Evolutionary conservation across 2,329 filamentous ascomycete genomes (phyloP), one percentile per base, ranked within the genome.

Genomic region (Venturia carpophila): DNA sequence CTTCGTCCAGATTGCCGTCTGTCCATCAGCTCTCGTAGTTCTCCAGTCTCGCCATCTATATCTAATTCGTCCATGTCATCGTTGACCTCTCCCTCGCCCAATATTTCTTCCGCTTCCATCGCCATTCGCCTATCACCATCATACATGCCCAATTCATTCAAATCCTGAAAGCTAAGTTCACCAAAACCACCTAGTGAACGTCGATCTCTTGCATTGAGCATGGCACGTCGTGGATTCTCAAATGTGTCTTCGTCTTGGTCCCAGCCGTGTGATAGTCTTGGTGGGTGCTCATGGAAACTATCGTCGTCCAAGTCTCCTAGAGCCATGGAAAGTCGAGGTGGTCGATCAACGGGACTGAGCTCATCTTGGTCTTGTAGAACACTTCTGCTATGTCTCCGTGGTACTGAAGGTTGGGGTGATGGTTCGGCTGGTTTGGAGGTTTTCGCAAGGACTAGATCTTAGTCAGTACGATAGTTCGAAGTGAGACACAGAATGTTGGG

Each of bases 391-490:
- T 64, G 47, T 60, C 63, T 41, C 11, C 63, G 39, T 39, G 42
- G 39, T 15, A 68, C 68, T 45, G 72, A 72, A 42, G 72, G 73
- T 67, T 76, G 73, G 0, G 81, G 80, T 6, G 82, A 82, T 3
- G 79, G 79, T 47, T 76, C 71, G 13, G 79, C 76, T 7, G 78
- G 77, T 66, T 76, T 74, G 2, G 78, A 80, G n/a, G 75, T 70
- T 17, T 77, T 79, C 0, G 82, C 82, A 60, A 84, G 76, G n/a
- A 78, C 79, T 82, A 68, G 61, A 39, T 21, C n/a, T 39, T 34
- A 19, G 63, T 64, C 39, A 63, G 41, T 61, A 42, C n/a, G 11
- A 61, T 39, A 42, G n/a, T 45, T 3, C 19, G 27, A 15, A 42
- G 13, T 61, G 13, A 61, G 34, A n/a, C 30, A 3, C 13, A 56